phyloP scores from a whole-genome alignment of 495 filamentous ascomycete species.

The Neurospora sp. region DNA sequence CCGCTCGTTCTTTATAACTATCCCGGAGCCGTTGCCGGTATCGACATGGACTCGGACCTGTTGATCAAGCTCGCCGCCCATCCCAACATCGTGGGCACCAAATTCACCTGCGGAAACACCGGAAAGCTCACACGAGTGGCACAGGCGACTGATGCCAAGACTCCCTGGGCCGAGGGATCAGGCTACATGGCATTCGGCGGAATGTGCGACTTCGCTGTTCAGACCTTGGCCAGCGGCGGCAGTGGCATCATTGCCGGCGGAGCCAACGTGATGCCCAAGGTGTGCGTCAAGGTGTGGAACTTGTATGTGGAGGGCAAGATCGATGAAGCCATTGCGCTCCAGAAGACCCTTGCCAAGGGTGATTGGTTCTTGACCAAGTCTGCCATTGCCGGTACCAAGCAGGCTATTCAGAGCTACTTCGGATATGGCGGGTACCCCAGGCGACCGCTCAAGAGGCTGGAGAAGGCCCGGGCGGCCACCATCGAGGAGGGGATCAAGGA shows the following conservation, averaged over 20 bases:
- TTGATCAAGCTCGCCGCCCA: constrained; percentile 72
- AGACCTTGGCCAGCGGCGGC: constrained; percentile 70
- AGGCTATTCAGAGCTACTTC: constrained; percentile 70
- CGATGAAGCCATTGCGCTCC: constrained; percentile 63
- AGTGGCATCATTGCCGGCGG: constrained; percentile 79
- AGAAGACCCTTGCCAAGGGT: constrained; percentile 59
- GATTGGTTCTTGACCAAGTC: constrained; percentile 85
- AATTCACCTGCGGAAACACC: constrained; percentile 86
- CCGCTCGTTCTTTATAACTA: constrained; percentile 88
- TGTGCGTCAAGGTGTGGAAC: constrained; percentile 73
- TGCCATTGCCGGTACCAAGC: constrained; percentile 78
- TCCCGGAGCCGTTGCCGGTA: constrained; percentile 79
- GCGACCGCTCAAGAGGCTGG: constrained; percentile 58
- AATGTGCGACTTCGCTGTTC: constrained; percentile 78
- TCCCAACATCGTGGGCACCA: constrained; percentile 77
- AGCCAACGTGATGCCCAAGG: constrained; percentile 76
- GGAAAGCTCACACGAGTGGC: constrained; percentile 82
- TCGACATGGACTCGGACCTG: constrained; percentile 86
- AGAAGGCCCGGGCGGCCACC: constrained; percentile 46
- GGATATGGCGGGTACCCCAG: constrained; percentile 77
- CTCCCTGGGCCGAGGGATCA: constrained; percentile 49
- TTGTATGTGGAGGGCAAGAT: constrained; percentile 61
- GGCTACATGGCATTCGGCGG: constrained; percentile 84
- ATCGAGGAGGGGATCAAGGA: constrained; percentile 64
- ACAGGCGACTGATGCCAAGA: constrained; percentile 62